Evolutionary conservation across 306 rosid species (phyloP), one percentile per base, ranked within the genome.

Genomic region (Lathyrus tuberosus): DNA sequence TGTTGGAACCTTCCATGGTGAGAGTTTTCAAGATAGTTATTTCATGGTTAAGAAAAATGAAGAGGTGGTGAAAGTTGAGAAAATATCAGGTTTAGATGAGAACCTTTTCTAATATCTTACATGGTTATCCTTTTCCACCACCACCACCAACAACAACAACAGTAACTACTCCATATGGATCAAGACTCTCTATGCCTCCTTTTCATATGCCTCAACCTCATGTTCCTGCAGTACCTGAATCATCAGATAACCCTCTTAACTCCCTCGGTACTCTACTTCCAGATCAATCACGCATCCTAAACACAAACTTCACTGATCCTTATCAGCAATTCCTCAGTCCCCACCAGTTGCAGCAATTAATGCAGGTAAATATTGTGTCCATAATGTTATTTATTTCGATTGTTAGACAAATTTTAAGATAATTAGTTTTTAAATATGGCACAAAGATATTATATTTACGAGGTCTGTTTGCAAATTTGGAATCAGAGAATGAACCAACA

Each of bases 311-410:
- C 72, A 14, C 81, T 1, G 82, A 87, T 84, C 76, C 87, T 72
- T 92, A 82, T 70, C 91, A 80, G 40, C 98, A 88, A 51, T 86
- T 67, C 78, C 67, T 79, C 20, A 76, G 80, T 79, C 67, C 93
- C 58, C 90, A 78, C 53, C 96, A 80, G 63, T 73, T 79, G 81
- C 87, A 78, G 62, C 86, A 84, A 17, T 33, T 77, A 43, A 82
- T 49, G 70, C 96, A 77, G 92, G 96, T 87, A 78, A 46, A 37
- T 59, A 11, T 10, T 51, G 44, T 58, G 10, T 72, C 48, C 43
- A 53, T 15, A 17, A 68, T 64, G 48, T 24, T 53, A n/a, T 46
- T 24, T 24, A n/a, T n/a, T n/a, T n/a, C n/a, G n/a, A n/a, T n/a
- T n/a, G n/a, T n/a, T n/a, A n/a, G n/a, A n/a, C n/a, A n/a, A n/a